Evolutionary conservation across 2,329 filamentous ascomycete species (phyloP), one percentile per base, ranked within the genome.

Genomic region (Colletotrichum liaoningense): DNA sequence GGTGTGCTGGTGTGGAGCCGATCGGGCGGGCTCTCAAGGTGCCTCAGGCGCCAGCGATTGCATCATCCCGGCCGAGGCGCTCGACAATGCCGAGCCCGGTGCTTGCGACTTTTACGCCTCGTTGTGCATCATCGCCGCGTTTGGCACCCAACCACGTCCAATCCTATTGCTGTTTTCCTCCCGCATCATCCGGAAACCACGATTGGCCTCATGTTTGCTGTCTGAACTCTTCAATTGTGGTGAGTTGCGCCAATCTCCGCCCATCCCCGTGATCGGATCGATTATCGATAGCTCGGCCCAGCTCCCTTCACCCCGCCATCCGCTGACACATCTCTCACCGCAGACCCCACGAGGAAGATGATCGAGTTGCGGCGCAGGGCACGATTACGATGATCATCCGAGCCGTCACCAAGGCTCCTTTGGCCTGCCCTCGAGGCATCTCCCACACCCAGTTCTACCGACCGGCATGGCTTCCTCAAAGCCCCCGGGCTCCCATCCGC

Each of bases 381-480:
- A 73, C 71, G 71, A 71, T 38, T 65, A 74, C 72, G 69, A 74
- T 74, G 72, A 72, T 74, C 67, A 67, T 72, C 58, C 63, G 72
- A 72, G 72, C 68, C 68, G 54, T 68, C n/a, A 64, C 71, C 22
- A 74, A 63, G 69, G 59, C 69, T 74, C 69, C 72, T 22, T 35
- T 74, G 49, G 68, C 68, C 68, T 72, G 63, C 63, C 68, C 72
- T 26, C 72, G 72, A 22, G 69, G 68, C 62, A 49, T 74, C 4
- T 42, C 28, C 24, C 68, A 72, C 24, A 55, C 52, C 8, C 59
- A 26, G 8, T 3, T 74, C 30, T 63, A 52, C 52, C 68, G 72
- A 4, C 72, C 69, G 6, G 66, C 74, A 46, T 75, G 73, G 73
- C 69, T 76, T 14, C 74, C 69, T 11, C 73, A 73, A 24, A 73